Evolutionary conservation across 139 green algal genomes (phyloP).

Genomic region (Coccomyxa sp.): DNA sequence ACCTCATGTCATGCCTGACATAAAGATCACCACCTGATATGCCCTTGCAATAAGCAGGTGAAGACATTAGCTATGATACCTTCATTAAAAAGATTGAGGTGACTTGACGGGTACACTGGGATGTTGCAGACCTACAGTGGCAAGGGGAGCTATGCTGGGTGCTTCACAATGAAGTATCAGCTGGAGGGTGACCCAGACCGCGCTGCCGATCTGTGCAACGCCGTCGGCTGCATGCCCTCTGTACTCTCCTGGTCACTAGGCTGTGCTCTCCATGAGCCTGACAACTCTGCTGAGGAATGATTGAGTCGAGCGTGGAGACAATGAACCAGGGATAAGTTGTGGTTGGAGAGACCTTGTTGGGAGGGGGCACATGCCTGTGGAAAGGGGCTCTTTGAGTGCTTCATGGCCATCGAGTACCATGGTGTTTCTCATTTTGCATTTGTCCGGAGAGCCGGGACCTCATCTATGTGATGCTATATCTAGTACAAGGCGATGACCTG

Average conservation of each 20-base stretch:
- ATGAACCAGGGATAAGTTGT: too few species aligned
- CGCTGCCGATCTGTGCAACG: background rate
- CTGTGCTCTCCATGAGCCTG: background rate
- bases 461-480: too few species aligned
- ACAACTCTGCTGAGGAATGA: too few species aligned
- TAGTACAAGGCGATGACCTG: too few species aligned
- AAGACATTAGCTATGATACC: background rate
- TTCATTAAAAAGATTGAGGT: background rate
- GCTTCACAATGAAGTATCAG: conserved; percentile 18
- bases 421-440: too few species aligned
- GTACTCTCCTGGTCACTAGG: background rate
- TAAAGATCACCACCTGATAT: background rate
- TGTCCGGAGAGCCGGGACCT: too few species aligned
- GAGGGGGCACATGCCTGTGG: too few species aligned
- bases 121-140: conserved; percentile 13
- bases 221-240: background rate
- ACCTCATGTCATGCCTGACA: background rate
- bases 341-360: too few species aligned
- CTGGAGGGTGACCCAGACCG: background rate
- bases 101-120: background rate
- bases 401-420: too few species aligned
- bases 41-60: background rate
- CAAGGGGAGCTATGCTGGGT: background rate
- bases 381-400: too few species aligned
- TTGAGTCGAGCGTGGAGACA: too few species aligned